Conservation (phyloP, 768 basidiomycete species). For the Pholiota microspora region DNA sequence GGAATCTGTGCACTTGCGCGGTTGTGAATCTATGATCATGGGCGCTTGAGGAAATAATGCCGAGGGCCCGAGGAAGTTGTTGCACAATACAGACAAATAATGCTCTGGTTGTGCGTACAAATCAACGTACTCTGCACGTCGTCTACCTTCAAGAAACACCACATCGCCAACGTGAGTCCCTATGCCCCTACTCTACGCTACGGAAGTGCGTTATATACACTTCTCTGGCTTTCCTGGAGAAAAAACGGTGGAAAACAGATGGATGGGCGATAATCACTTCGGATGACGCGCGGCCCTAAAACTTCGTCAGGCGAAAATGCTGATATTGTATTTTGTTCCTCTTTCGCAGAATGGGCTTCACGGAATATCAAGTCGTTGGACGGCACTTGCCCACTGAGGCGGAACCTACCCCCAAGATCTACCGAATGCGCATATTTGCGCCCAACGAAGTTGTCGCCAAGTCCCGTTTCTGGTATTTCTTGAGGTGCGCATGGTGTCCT, state of each 20-base stretch:
- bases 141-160: slow-evolving; percentile 33
- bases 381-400: slow-evolving; percentile 94
- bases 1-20: too few species aligned
- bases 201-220: background rate
- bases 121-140: slow-evolving; percentile 10
- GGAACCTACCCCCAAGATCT: slow-evolving; percentile 96
- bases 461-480: slow-evolving; percentile 99
- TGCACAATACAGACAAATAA: slow-evolving; percentile 19
- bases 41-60: slow-evolving; percentile 3
- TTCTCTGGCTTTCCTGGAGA: slow-evolving; percentile 6
- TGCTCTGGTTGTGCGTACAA: slow-evolving; percentile 12
- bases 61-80: slow-evolving; percentile 1
- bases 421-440: slow-evolving; percentile 99
- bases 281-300: slow-evolving; percentile 25
- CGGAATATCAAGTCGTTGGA: slow-evolving; percentile 96
- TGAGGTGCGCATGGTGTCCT: slow-evolving; percentile 53
- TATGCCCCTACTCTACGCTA: slow-evolving; percentile 4
- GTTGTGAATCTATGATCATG: too few species aligned
- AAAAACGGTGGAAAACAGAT: slow-evolving; percentile 18
- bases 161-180: slow-evolving; percentile 34
- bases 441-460: slow-evolving; percentile 99
- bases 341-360: slow-evolving; percentile 63
- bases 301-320: slow-evolving; percentile 13
- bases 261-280: slow-evolving; percentile 23
- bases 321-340: slow-evolving; percentile 3